Evolutionary conservation across 2,329 filamentous ascomycete species (phyloP).

Genomic region (Penicillium glabrum): DNA sequence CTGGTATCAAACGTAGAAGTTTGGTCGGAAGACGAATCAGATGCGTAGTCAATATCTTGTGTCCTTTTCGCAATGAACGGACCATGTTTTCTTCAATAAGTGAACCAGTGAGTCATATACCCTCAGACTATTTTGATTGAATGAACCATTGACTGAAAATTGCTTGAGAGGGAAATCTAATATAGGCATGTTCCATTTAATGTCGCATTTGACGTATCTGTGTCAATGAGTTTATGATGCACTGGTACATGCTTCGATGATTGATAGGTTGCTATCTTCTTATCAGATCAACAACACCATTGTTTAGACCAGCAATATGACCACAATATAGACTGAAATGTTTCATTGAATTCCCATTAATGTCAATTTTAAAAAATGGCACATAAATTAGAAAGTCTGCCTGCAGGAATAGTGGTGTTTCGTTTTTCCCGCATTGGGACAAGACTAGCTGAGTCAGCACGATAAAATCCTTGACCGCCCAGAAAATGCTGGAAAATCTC

Average conservation of each 20-base stretch:
- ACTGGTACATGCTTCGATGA: no score
- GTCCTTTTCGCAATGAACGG: no score
- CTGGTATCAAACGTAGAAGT: no score
- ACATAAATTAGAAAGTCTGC: no score
- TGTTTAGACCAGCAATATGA: no score
- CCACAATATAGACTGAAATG: accelerated
- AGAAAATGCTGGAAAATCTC: slow-evolving; percentile 24
- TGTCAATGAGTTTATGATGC: no score
- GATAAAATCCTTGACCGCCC: slow-evolving; percentile 21
- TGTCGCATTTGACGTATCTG: no score
- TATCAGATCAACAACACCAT: no score
- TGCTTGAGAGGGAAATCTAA: not conserved
- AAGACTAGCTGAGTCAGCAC: not conserved
- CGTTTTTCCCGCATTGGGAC: not conserved
- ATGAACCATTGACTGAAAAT: not conserved
- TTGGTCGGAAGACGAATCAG: no score
- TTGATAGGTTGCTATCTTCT: not conserved
- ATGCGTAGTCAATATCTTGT: no score
- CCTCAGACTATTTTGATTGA: not conserved
- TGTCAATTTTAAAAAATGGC: not conserved
- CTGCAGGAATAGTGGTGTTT: not conserved
- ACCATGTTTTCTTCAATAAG: not conserved
- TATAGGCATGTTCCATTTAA: not conserved
- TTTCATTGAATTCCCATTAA: not conserved
- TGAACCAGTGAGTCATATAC: not conserved